Conservation (phyloP, 257 asterid species). For the Primulina huaijiensis region DNA sequence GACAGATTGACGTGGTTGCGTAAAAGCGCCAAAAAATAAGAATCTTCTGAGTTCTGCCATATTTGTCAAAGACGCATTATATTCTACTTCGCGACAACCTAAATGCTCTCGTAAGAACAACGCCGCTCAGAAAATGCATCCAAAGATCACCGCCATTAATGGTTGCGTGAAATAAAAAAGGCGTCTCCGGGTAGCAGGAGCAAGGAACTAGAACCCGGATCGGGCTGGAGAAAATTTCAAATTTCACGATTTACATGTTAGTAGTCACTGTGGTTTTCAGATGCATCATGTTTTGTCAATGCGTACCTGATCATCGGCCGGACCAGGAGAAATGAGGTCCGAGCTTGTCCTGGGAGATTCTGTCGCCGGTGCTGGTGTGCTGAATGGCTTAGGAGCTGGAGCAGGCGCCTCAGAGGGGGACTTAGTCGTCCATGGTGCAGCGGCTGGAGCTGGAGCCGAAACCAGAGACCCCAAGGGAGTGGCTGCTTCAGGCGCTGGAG, state of each 20-base stretch:
- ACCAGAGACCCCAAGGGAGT: neutral
- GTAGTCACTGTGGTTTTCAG: neutral
- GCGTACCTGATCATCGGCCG: slow-evolving; percentile 9
- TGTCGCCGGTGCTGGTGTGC: neutral
- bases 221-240: neutral
- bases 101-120: neutral
- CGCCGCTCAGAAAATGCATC: neutral
- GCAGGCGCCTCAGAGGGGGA: neutral
- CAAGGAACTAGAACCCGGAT: neutral
- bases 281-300: neutral
- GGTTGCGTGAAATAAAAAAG: neutral
- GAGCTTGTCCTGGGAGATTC: neutral
- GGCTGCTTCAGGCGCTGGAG: neutral
- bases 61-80: neutral
- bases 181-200: neutral
- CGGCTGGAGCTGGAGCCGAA: neutral
- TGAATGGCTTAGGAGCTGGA: neutral
- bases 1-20: neutral
- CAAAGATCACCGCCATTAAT: neutral
- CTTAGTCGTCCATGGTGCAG: neutral
- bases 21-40: neutral
- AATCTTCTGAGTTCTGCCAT: too few relatives aligned
- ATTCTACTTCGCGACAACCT: neutral
- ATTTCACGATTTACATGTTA: neutral
- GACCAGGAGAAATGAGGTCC: neutral